Conservation (phyloP, 495 filamentous ascomycete genomes). For the Lasiosphaeria ovina region DNA sequence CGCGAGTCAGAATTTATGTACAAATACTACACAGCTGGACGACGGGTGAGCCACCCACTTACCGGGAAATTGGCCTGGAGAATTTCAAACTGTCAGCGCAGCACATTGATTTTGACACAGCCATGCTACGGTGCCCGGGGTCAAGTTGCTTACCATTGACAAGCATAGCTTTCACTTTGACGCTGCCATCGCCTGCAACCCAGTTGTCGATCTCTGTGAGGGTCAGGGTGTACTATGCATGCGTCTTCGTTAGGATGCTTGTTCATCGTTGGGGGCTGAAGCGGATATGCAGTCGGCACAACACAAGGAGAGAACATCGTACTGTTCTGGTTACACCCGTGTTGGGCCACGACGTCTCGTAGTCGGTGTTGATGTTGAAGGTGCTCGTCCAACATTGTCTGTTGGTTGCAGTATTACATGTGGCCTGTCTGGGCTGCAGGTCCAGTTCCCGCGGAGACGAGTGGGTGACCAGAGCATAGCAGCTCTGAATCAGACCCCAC, state of each 20-base stretch:
- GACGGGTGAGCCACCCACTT: neutral
- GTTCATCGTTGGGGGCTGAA: no score
- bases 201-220: conserved; percentile 36
- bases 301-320: conserved; percentile 2
- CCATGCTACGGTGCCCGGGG: conserved; percentile 8
- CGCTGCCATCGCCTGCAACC: conserved; percentile 45
- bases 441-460: neutral
- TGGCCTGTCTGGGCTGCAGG: conserved; percentile 24
- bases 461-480: conserved; percentile 13
- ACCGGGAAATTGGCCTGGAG: conserved; percentile 31
- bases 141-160: conserved; percentile 36
- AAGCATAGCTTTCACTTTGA: conserved; percentile 40
- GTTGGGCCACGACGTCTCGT: conserved; percentile 26
- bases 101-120: conserved; percentile 15
- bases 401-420: conserved; percentile 36
- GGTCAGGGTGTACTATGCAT: conserved; percentile 37
- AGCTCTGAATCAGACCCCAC: conserved; percentile 14
- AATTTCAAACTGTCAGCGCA: neutral
- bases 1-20: neutral
- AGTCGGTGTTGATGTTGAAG: conserved; percentile 39
- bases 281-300: no score
- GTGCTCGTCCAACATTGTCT: conserved; percentile 36
- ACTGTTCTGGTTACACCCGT: conserved; percentile 30
- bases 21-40: neutral
- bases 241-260: neutral